A percentile compares a stretch with the other conserved stretches of the same genome.
phyloP scores from a whole-genome alignment of 306 rosid species.

The Malus sieversii region DNA sequence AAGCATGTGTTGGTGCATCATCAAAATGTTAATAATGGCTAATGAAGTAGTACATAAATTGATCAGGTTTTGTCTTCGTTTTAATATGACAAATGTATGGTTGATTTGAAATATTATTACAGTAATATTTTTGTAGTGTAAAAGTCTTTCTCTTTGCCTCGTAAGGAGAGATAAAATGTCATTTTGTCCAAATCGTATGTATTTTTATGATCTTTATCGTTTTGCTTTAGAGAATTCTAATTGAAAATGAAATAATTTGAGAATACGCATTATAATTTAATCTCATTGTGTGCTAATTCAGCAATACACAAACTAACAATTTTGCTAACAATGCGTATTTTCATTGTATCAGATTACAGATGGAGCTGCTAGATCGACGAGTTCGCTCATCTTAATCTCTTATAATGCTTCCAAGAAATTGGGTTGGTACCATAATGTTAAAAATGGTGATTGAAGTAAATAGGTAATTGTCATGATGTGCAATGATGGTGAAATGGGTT shows the following conservation, averaged over 20 bases:
- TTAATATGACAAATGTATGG: too few species aligned
- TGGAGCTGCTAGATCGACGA: too few species aligned
- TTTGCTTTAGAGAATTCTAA: too few species aligned
- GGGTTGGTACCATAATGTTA: neutral
- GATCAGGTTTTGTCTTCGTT: neutral
- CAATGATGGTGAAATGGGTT: constrained; percentile 4
- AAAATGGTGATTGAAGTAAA: neutral
- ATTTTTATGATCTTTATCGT: too few species aligned
- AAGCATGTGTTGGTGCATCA: neutral
- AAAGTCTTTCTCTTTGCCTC: too few species aligned
- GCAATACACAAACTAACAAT: neutral
- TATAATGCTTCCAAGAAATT: neutral
- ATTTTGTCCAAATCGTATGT: too few species aligned
- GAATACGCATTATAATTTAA: neutral
- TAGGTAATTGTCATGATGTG: neutral
- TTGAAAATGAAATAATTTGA: neutral
- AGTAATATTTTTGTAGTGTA: too few species aligned
- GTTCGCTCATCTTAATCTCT: too few species aligned
- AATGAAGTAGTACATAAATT: neutral
- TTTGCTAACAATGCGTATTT: too few species aligned
- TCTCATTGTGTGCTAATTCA: neutral
- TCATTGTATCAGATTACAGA: too few species aligned
- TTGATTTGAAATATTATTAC: too few species aligned
- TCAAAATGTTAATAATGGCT: neutral
- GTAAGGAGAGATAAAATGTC: too few species aligned